Percentiles rank a stretch among this genome's conserved stretches.
Evolutionary conservation across 306 rosid genomes (phyloP).

Genomic region (Coriaria nepalensis): DNA sequence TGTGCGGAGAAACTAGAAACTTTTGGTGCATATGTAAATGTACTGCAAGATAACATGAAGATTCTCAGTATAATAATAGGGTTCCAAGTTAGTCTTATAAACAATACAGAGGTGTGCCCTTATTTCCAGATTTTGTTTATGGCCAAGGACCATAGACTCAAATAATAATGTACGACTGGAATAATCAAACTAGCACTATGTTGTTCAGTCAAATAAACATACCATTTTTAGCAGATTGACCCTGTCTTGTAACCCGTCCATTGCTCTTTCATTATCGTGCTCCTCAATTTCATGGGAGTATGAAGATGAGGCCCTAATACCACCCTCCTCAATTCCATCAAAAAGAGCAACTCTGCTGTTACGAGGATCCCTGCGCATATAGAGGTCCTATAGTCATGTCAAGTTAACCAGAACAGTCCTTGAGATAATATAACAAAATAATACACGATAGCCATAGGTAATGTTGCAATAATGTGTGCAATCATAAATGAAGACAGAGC

Average conservation of each 20-base stretch:
- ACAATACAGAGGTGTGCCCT: no score
- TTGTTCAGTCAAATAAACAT: constrained; percentile 10
- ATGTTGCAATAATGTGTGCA: no score
- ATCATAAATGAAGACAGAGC: no score
- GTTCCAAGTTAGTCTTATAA: no score
- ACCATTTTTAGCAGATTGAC: constrained; percentile 85
- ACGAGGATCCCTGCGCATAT: constrained; percentile 26
- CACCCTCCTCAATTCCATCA: constrained; percentile 59
- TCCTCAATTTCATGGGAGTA: constrained; percentile 87
- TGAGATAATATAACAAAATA: not conserved
- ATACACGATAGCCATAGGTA: no score
- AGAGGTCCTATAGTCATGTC: not conserved
- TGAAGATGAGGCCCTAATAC: constrained; percentile 38
- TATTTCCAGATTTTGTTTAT: no score
- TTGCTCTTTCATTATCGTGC: constrained; percentile 69
- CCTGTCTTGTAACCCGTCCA: constrained; percentile 88
- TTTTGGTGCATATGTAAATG: constrained; percentile 4
- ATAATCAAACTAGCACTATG: not conserved
- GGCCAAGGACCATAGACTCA: no score
- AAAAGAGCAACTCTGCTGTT: constrained; percentile 36
- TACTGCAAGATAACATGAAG: no score
- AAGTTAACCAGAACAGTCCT: not conserved
- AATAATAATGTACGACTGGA: no score
- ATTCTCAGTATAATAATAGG: no score
- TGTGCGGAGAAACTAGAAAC: constrained; percentile 3